Percentiles rank a stretch among this genome's conserved stretches.
Evolutionary conservation across 345 rosid species (phyloP).

Genomic region (Brassica carinata): DNA sequence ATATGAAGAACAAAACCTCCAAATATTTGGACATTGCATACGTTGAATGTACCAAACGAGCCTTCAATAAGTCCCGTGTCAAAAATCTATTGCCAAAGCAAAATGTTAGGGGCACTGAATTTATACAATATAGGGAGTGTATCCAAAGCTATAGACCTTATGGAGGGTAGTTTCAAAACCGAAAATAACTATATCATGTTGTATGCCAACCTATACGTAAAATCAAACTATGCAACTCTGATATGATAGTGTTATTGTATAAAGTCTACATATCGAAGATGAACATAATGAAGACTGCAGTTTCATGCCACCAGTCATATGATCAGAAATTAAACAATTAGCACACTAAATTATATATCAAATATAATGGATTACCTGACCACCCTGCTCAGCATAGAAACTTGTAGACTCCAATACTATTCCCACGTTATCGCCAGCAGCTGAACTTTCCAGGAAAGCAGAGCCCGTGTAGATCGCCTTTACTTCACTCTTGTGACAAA

Average conservation of each 20-base stretch:
- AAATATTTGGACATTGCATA: conserved; percentile 65
- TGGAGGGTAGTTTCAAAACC: neutral
- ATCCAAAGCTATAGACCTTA: neutral
- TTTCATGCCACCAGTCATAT: neutral
- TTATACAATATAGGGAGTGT: neutral
- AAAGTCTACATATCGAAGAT: neutral
- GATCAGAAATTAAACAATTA: conserved; percentile 12
- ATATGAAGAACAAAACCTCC: conserved; percentile 81
- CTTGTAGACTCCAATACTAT: conserved; percentile 74
- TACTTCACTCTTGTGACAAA: conserved; percentile 55
- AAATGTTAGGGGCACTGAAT: neutral
- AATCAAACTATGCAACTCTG: conserved; percentile 1
- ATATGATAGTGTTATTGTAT: conserved; percentile 1
- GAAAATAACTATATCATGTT: neutral
- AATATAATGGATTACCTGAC: conserved; percentile 64
- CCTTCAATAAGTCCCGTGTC: conserved; percentile 82
- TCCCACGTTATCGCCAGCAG: conserved; percentile 61
- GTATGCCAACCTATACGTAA: neutral
- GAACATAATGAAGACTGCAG: neutral
- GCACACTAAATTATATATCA: conserved; percentile 9
- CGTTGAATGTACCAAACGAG: conserved; percentile 67
- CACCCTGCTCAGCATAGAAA: conserved; percentile 99
- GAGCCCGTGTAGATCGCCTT: conserved; percentile 88
- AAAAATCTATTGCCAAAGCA: conserved; percentile 63
- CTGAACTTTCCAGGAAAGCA: conserved; percentile 58